phyloP scores from a whole-genome alignment of 148 eudicot species.

The Chenopodium formosanum region DNA sequence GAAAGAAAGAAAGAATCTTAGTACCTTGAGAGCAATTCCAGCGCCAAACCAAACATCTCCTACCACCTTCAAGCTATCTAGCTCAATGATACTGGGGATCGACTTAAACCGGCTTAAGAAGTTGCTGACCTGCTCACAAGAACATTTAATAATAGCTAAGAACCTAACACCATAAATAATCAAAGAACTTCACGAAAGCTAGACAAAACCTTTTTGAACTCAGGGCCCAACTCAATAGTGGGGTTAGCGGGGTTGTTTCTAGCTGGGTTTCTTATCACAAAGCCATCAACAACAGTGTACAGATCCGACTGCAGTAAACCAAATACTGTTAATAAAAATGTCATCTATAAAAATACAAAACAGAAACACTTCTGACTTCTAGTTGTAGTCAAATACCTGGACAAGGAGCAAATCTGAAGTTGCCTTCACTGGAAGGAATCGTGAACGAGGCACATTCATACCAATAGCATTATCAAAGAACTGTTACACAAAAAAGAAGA shows the following conservation, averaged over 20 bases:
- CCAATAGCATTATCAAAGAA: constrained; percentile 90
- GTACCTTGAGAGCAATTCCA: constrained; percentile 79
- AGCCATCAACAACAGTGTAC: constrained; percentile 77
- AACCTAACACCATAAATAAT: background rate
- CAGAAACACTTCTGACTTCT: background rate
- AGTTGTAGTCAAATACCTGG: constrained; percentile 52
- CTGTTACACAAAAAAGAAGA: constrained; percentile 31
- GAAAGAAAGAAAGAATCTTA: background rate
- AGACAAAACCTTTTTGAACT: constrained; percentile 77
- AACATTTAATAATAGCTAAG: constrained; percentile 5
- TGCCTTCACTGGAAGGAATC: constrained; percentile 99
- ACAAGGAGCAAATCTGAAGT: constrained; percentile 98
- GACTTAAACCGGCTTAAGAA: constrained; percentile 93
- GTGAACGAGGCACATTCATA: constrained; percentile 87
- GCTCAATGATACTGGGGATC: constrained; percentile 86
- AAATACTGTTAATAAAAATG: background rate
- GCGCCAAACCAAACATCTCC: constrained; percentile 96
- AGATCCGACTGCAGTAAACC: constrained; percentile 76
- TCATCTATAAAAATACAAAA: constrained; percentile 7
- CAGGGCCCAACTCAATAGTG: constrained; percentile 95
- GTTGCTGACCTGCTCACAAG: constrained; percentile 58
- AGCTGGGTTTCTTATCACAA: constrained; percentile 67
- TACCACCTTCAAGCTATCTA: constrained; percentile 85
- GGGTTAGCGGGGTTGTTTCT: constrained; percentile 85
- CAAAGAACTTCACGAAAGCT: constrained; percentile 1